These are phyloP conservation scores for Massariosphaeria phaeospora DNA, from an alignment of 495 filamentous ascomycete genomes.

Conservation along the genomic window DNA sequence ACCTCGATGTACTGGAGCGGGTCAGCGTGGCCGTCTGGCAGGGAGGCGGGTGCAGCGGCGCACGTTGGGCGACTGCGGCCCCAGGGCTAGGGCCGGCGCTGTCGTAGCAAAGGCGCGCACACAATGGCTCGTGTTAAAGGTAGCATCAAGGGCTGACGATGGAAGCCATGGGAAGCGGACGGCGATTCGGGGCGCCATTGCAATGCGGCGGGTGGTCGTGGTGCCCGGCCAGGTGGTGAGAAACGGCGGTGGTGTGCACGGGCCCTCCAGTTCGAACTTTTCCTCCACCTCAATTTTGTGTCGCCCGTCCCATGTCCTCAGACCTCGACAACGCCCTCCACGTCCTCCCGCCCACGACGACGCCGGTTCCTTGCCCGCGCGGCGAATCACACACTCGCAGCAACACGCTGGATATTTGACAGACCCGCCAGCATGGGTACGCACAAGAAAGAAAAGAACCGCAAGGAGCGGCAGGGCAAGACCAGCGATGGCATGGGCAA, in stretches of 20 bases:
- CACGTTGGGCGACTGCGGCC: conserved; percentile 66
- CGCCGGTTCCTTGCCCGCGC: not conserved
- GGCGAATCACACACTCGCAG: not conserved
- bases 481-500: conserved; percentile 78
- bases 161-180: conserved; percentile 17
- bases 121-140: conserved; percentile 30
- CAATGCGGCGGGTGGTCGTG: not conserved
- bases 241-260: not conserved
- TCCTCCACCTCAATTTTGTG: not conserved
- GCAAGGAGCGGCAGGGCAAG: conserved; percentile 78
- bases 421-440: conserved; percentile 68
- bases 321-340: not conserved
- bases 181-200: conserved; percentile 28
- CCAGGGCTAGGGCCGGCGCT: conserved; percentile 37
- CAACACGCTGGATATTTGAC: too few relatives aligned
- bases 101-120: conserved; percentile 46
- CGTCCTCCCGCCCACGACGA: too few relatives aligned
- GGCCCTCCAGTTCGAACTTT: too few relatives aligned
- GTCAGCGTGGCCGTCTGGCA: too few relatives aligned
- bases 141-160: conserved; percentile 25
- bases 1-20: conserved; percentile 75
- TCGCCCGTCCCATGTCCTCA: not conserved
- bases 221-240: not conserved
- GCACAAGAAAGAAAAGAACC: conserved; percentile 84
- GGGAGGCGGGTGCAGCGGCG: too few relatives aligned